A percentile compares a stretch with the other conserved stretches of the same genome.
Evolutionary conservation across 768 basidiomycete species (phyloP).

Genomic region (Tricholoma hemisulphureum): DNA sequence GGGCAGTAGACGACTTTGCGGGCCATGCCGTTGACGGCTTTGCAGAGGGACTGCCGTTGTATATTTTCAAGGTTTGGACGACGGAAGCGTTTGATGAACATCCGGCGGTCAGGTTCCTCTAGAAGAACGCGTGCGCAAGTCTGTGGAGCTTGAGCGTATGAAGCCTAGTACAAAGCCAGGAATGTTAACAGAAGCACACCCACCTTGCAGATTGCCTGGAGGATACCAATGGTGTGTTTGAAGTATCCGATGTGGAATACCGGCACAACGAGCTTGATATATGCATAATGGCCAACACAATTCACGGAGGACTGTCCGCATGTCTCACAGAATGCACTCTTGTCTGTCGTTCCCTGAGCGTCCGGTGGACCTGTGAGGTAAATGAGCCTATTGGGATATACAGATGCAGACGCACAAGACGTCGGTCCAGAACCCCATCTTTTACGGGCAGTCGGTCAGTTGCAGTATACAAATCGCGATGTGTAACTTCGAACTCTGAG

Average conservation of each 20-base stretch:
- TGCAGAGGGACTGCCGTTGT: conserved; percentile 76
- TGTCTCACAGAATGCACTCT: conserved; percentile 89
- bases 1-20: conserved; percentile 92
- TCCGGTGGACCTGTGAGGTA: neutral
- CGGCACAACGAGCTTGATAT: conserved; percentile 94
- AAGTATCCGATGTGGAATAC: conserved; percentile 99
- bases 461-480: conserved; percentile 86
- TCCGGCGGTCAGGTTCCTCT: conserved; percentile 81
- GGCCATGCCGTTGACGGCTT: conserved; percentile 81
- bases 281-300: conserved; percentile 98
- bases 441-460: conserved; percentile 82
- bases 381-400: neutral
- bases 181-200: conserved; percentile 10
- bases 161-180: neutral
- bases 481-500: conserved; percentile 94
- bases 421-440: conserved; percentile 89
- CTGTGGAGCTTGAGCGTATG: conserved; percentile 35
- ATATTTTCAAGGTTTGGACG: conserved; percentile 89
- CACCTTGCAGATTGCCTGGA: conserved; percentile 98
- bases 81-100: conserved; percentile 87
- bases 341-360: conserved; percentile 88
- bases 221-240: conserved; percentile 88
- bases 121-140: conserved; percentile 92
- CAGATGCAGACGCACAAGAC: conserved; percentile 58
- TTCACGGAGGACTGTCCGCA: conserved; percentile 90